Conservation (phyloP, 805 yeast species). For the Candida awuae region DNA sequence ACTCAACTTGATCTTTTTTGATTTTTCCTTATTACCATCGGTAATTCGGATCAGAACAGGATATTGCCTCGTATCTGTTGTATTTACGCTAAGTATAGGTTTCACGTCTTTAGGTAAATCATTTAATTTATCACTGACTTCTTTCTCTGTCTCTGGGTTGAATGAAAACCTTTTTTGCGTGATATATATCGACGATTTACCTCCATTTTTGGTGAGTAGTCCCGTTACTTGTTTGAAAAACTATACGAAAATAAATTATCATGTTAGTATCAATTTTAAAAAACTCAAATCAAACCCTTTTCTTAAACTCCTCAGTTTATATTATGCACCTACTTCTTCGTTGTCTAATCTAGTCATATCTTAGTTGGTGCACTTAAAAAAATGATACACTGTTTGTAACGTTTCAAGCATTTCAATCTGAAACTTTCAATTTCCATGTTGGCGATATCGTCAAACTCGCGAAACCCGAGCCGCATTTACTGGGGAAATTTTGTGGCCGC, state of each 20-base stretch:
- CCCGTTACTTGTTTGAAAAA: constrained; percentile 20
- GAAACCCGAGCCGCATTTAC: no score
- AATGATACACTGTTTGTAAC: background rate
- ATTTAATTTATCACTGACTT: constrained; percentile 4
- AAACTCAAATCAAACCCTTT: background rate
- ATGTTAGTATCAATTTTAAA: constrained; percentile 1
- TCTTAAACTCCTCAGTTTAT: background rate
- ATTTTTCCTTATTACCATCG: constrained; percentile 45
- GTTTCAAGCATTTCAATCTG: no score
- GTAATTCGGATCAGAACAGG: constrained; percentile 64
- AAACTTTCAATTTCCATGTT: no score
- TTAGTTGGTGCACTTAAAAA: background rate
- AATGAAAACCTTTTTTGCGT: constrained; percentile 48
- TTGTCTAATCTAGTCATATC: constrained; percentile 11
- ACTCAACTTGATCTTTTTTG: constrained; percentile 50
- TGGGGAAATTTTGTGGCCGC: no score
- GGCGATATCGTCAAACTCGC: no score
- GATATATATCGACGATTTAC: constrained; percentile 45
- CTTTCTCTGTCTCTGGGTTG: constrained; percentile 17
- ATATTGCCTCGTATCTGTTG: constrained; percentile 26
- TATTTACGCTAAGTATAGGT: constrained; percentile 10
- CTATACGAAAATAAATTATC: constrained; percentile 10
- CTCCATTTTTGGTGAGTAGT: constrained; percentile 17
- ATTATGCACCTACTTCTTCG: constrained; percentile 19
- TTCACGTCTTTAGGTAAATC: constrained; percentile 15